These are phyloP conservation scores for Eucommia ulmoides DNA, from an alignment of 257 asterid species.

Conservation along the genomic window DNA sequence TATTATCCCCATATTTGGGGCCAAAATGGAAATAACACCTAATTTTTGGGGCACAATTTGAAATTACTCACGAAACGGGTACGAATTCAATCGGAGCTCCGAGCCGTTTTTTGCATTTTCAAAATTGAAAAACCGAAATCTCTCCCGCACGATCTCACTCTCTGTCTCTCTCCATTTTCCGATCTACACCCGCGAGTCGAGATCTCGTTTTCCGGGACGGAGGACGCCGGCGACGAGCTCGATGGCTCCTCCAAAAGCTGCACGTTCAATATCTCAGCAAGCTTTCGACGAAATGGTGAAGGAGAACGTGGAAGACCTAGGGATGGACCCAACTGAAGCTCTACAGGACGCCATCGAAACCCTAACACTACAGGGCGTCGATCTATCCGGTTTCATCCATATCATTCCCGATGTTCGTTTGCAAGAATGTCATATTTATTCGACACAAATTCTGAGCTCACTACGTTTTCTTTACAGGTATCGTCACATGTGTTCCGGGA, in stretches of 20 bases:
- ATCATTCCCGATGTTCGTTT: not conserved
- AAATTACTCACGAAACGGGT: too few relatives aligned
- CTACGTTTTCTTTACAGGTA: slow-evolving; percentile 30
- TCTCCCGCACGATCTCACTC: too few relatives aligned
- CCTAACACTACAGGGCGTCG: slow-evolving; percentile 83
- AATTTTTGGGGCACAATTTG: too few relatives aligned
- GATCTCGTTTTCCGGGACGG: too few relatives aligned
- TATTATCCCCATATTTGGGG: too few relatives aligned
- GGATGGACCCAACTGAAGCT: slow-evolving; percentile 86
- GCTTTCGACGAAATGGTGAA: slow-evolving; percentile 90
- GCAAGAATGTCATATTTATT: not conserved
- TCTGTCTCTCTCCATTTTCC: too few relatives aligned
- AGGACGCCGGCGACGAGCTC: too few relatives aligned
- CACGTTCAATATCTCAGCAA: slow-evolving; percentile 66
- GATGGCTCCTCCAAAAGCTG: slow-evolving; percentile 56
- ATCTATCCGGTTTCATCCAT: slow-evolving; percentile 51
- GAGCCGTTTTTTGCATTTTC: too few relatives aligned
- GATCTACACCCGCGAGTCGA: too few relatives aligned
- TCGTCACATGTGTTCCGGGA: slow-evolving; percentile 68
- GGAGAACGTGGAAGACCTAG: slow-evolving; percentile 85
- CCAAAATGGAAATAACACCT: too few relatives aligned
- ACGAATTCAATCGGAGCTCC: too few relatives aligned
- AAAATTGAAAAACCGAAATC: too few relatives aligned
- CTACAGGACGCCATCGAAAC: slow-evolving; percentile 83
- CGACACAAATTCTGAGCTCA: not conserved